A percentile compares a stretch with the other conserved stretches of the same genome.
These are phyloP conservation scores for Eucalyptus sideroxylon DNA, from an alignment of 345 rosid species.

Conservation along the genomic window DNA sequence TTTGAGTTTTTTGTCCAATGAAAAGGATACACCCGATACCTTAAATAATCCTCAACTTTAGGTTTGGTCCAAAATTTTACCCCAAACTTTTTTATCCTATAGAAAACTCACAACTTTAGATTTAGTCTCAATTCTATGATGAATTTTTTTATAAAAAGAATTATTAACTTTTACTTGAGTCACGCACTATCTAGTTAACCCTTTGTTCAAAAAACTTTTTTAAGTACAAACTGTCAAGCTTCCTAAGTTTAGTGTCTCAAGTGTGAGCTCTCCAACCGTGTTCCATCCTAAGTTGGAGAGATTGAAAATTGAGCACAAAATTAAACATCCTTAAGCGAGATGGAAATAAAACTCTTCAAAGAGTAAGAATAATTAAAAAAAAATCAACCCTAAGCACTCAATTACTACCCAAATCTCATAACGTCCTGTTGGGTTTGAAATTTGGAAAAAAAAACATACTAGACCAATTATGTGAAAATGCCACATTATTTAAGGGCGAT, in stretches of 20 bases:
- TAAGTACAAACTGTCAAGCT: too few relatives aligned
- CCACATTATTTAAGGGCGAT: not conserved
- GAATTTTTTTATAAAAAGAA: too few relatives aligned
- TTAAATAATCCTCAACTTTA: not conserved
- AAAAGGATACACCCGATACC: not conserved
- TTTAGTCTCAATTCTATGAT: too few relatives aligned
- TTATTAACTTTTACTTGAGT: not conserved
- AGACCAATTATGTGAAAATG: too few relatives aligned
- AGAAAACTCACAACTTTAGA: not conserved
- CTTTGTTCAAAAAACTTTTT: too few relatives aligned
- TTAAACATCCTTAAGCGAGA: not conserved
- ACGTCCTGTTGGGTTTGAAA: too few relatives aligned
- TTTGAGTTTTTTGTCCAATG: rapidly evolving
- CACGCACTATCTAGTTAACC: rapidly evolving
- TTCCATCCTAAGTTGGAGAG: not conserved
- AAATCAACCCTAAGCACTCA: not conserved
- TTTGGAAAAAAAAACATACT: too few relatives aligned
- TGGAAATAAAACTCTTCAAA: not conserved
- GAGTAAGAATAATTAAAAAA: not conserved
- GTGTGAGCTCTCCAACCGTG: not conserved
- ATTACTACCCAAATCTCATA: too few relatives aligned
- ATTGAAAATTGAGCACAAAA: not conserved
- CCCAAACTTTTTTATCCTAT: not conserved
- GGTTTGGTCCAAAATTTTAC: not conserved
- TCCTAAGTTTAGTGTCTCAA: too few relatives aligned